phyloP scores from a whole-genome alignment of 805 yeast species.

The Komagataella pastoris region DNA sequence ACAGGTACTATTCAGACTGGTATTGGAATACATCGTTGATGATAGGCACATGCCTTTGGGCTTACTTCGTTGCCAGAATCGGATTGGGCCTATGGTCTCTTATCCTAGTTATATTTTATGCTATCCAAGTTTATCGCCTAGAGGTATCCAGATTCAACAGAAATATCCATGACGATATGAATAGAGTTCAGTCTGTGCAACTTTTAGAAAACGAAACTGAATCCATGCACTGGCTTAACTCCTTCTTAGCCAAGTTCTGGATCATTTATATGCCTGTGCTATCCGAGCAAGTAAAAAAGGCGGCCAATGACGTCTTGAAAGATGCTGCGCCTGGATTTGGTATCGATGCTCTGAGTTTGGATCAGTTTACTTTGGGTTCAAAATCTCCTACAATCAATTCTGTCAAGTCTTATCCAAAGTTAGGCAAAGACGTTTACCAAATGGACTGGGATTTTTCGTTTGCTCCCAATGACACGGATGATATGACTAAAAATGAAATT shows the following conservation, averaged over 20 bases:
- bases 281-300: slow-evolving; percentile 58
- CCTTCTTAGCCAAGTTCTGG: slow-evolving; percentile 73
- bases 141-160: slow-evolving; percentile 69
- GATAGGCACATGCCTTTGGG: slow-evolving; percentile 57
- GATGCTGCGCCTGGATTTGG: slow-evolving; percentile 77
- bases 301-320: slow-evolving; percentile 53
- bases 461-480: slow-evolving; percentile 72
- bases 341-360: slow-evolving; percentile 58
- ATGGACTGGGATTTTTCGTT: slow-evolving; percentile 80
- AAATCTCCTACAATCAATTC: slow-evolving; percentile 68
- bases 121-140: slow-evolving; percentile 54
- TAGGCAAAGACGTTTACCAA: slow-evolving; percentile 54
- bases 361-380: slow-evolving; percentile 69
- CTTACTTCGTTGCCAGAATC: slow-evolving; percentile 52
- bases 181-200: slow-evolving; percentile 49
- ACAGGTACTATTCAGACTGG: slow-evolving; percentile 60
- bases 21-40: slow-evolving; percentile 55
- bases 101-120: slow-evolving; percentile 41
- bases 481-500: slow-evolving; percentile 68
- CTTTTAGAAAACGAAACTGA: slow-evolving; percentile 50
- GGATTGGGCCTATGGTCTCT: slow-evolving; percentile 58
- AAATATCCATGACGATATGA: slow-evolving; percentile 64
- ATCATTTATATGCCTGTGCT: slow-evolving; percentile 80
- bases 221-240: slow-evolving; percentile 73
- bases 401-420: slow-evolving; percentile 59